Conservation (phyloP, 352 stramenopile genomes). For the Phytophthora sp. region DNA sequence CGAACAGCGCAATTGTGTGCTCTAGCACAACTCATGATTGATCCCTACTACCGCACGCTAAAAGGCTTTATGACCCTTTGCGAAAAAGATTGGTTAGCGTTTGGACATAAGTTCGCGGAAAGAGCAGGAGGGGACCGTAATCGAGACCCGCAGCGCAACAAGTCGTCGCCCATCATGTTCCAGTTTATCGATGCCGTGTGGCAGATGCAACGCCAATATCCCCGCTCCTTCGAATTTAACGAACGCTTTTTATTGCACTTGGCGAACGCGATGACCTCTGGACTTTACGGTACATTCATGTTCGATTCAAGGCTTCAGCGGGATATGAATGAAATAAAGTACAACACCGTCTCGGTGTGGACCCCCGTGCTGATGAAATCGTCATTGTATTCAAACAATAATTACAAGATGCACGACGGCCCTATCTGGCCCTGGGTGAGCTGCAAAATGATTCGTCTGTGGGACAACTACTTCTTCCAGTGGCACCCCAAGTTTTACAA, state of each 20-base stretch:
- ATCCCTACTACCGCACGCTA: conserved; percentile 89
- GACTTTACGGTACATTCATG: conserved; percentile 84
- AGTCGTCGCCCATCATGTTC: conserved; percentile 86
- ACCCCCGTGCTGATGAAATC: conserved; percentile 71
- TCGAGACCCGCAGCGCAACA: conserved; percentile 75
- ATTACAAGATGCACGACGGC: conserved; percentile 52
- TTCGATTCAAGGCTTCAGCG: conserved; percentile 79
- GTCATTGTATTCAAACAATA: conserved; percentile 52
- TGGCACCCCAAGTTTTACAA: conserved; percentile 87
- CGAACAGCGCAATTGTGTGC: conserved; percentile 80
- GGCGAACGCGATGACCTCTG: conserved; percentile 79
- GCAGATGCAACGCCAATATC: conserved; percentile 86
- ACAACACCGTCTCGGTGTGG: conserved; percentile 76
- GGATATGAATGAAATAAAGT: conserved; percentile 62
- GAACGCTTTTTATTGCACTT: conserved; percentile 83
- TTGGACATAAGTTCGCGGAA: conserved; percentile 87
- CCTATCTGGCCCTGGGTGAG: conserved; percentile 86
- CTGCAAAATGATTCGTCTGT: conserved; percentile 80
- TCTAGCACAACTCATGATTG: conserved; percentile 88
- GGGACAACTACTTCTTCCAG: conserved; percentile 88
- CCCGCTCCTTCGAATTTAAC: conserved; percentile 87
- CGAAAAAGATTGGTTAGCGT: conserved; percentile 89
- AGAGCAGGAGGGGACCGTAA: conserved; percentile 71
- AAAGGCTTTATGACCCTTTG: conserved; percentile 79
- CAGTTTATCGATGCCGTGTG: conserved; percentile 88